phyloP scores from a whole-genome alignment of 108 stramenopile species.

The Fistulifera pelliculosa region DNA sequence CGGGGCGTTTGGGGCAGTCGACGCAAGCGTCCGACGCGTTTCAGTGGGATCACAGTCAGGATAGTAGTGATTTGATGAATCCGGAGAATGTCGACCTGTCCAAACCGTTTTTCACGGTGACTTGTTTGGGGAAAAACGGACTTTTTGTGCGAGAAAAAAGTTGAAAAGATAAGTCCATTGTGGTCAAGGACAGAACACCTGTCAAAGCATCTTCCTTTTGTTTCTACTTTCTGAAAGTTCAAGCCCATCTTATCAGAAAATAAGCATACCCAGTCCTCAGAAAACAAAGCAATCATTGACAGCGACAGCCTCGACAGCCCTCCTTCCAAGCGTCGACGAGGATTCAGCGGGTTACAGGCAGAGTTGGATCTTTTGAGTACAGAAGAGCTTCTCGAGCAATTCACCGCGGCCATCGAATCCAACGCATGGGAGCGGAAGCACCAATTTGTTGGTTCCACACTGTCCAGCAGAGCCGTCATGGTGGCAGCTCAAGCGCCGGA shows the following conservation, averaged over 20 bases:
- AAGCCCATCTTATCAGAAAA: not conserved
- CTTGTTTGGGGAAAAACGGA: conserved; percentile 54
- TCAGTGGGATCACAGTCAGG: conserved; percentile 6
- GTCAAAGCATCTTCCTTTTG: conserved; percentile 19
- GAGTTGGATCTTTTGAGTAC: conserved; percentile 27
- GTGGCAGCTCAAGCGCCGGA: conserved; percentile 13
- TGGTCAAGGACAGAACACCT: conserved; percentile 21
- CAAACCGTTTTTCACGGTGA: conserved; percentile 58
- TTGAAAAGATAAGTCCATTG: conserved; percentile 33
- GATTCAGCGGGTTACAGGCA: conserved; percentile 6
- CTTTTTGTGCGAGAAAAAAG: conserved; percentile 30
- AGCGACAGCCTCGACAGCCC: conserved; percentile 1
- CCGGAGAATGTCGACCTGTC: not conserved
- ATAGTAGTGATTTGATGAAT: not conserved
- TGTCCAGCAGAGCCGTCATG: conserved; percentile 30
- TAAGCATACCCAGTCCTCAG: not conserved
- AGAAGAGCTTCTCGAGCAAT: conserved; percentile 19
- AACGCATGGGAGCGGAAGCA: conserved; percentile 38
- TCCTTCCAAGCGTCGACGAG: not conserved
- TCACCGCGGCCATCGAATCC: conserved; percentile 25
- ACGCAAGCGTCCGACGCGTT: not conserved
- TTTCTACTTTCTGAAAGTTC: conserved; percentile 33
- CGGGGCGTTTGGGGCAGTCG: conserved; percentile 17
- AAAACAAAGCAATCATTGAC: not conserved
- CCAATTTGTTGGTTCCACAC: conserved; percentile 35